phyloP scores from a whole-genome alignment of 148 eudicot genomes.

The Silene conica region DNA sequence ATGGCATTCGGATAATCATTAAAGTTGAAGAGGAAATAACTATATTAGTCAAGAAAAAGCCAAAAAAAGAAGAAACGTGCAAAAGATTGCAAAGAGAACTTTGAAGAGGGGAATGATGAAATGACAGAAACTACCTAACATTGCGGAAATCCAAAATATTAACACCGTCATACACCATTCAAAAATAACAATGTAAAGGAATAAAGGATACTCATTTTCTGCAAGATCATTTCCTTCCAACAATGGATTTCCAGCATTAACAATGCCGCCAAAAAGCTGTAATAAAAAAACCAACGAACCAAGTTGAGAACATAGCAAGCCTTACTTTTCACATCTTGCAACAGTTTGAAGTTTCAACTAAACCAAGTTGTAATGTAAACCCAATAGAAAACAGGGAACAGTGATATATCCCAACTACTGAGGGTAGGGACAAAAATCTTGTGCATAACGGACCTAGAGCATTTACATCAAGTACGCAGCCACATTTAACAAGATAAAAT shows the following conservation, averaged over 20 bases:
- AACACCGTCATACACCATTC: neutral
- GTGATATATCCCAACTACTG: neutral
- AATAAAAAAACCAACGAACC: slow-evolving; percentile 2
- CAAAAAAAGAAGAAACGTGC: neutral
- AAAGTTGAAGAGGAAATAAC: slow-evolving; percentile 91
- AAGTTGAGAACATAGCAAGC: neutral
- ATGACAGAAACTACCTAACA: neutral
- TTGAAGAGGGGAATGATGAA: neutral
- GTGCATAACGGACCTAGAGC: neutral
- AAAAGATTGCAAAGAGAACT: neutral
- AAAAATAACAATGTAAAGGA: slow-evolving; percentile 39
- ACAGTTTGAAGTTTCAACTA: neutral
- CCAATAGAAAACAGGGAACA: neutral
- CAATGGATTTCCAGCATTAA: slow-evolving; percentile 69
- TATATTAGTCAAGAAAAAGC: slow-evolving; percentile 48
- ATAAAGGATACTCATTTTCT: slow-evolving; percentile 82
- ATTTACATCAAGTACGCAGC: neutral
- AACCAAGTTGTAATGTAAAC: neutral
- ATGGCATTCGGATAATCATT: slow-evolving; percentile 97
- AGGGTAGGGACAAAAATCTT: slow-evolving; percentile 8
- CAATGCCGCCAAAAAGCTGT: slow-evolving; percentile 94
- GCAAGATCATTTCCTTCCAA: slow-evolving; percentile 66
- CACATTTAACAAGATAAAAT: neutral
- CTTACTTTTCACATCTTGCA: neutral
- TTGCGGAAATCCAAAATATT: neutral